Evolutionary conservation across 2,329 filamentous ascomycete genomes (phyloP).

Genomic region (Hymenoscyphus repandus): DNA sequence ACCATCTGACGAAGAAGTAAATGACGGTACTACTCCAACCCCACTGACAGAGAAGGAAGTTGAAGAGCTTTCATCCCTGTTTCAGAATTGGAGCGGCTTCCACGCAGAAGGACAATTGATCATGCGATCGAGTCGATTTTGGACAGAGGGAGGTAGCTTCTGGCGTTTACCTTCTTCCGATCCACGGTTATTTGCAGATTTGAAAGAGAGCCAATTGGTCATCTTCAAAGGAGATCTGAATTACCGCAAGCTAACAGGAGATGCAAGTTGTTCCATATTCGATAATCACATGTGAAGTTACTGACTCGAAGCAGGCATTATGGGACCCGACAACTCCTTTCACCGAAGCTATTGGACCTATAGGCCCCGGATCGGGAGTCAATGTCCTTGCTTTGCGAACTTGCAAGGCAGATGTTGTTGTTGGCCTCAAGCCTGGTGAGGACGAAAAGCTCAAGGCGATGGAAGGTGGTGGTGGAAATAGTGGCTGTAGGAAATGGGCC

Average conservation of each 20-base stretch:
- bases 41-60: conserved; percentile 64
- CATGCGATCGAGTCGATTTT: conserved; percentile 81
- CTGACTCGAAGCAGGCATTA: conserved; percentile 44
- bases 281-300: neutral
- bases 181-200: conserved; percentile 64
- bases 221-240: conserved; percentile 98
- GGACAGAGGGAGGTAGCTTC: conserved; percentile 83
- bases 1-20: conserved; percentile 60
- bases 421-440: conserved; percentile 73
- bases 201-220: conserved; percentile 79
- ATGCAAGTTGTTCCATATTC: conserved; percentile 52
- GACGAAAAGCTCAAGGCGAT: conserved; percentile 72
- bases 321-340: conserved; percentile 92
- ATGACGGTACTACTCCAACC: conserved; percentile 50
- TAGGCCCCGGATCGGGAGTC: conserved; percentile 76
- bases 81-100: conserved; percentile 72
- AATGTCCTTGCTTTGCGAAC: conserved; percentile 85
- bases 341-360: conserved; percentile 73
- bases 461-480: conserved; percentile 65
- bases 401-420: conserved; percentile 94
- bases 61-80: conserved; percentile 67
- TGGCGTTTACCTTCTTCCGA: conserved; percentile 75
- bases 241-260: conserved; percentile 86
- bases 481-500: conserved; percentile 71
- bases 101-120: conserved; percentile 81